Base-by-base conservation (phyloP, 345 rosid genomes). In the Nephelium lappaceum region DNA sequence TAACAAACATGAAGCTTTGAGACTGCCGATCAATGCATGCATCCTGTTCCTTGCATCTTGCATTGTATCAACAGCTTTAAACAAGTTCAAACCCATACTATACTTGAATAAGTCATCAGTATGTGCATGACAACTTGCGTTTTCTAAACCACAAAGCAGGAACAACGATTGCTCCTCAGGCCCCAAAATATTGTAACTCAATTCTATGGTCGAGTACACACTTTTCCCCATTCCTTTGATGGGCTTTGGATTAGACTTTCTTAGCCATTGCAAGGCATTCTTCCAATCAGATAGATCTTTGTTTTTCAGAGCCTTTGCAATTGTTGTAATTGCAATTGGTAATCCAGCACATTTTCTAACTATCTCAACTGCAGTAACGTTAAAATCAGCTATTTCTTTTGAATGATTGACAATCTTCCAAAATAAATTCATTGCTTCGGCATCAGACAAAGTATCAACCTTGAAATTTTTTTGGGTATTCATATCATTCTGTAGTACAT, bases 1-100 rank as follows among this genome's bases (percentile, higher is more conserved):
- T 68, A 81, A 55, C 65, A 86, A 71, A 70, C 80, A 78, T 49
- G 61, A 51, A 10, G 67, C 51, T 60, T 72, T 81, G 45, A 86
- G 83, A 61, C 15, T 64, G 47, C 36, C 23, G 6, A 82, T 23
- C 51, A 73, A 64, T 0, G 12, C 11, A 11, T 57, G 31, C 21
- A 77, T 0, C 12, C 71, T 66, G 38, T 67, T n/a, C 19, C 78
- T 63, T 27, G 43, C 76, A 8, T 64, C 72, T 27, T 81, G 67
- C 2, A 83, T 0, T 0, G 79, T 79, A 12, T 21, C 4, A 6
- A 42, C 41, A 39, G 53, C 47, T 18, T 16, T 5, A n/a, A 83
- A 79, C 60, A 83, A 24, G 5, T 80, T 67, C 66, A 74, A 39
- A 10, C 84, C 89, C 42, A 71, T 16, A 2, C 36, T 4, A 24